Base-by-base conservation (phyloP, 1,284 basidiomycete genomes). In the Paramarasmius palmivorus region DNA sequence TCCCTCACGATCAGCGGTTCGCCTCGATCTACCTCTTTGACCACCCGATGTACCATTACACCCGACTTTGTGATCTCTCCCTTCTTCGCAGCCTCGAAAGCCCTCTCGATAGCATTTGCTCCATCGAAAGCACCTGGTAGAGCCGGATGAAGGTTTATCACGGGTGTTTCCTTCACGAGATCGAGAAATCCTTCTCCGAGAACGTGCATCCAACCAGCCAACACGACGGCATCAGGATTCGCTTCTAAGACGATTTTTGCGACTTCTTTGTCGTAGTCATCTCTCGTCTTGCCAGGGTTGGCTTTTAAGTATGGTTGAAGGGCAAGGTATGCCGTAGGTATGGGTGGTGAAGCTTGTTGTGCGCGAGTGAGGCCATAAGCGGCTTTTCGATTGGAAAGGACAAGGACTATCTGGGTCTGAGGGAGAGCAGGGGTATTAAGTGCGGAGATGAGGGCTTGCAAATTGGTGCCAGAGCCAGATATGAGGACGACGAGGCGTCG, bases 161-260 rank as follows among this genome's bases (percentile, higher is more conserved):
- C 91, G 0, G 93, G 90, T 5, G 96, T 84, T 4, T 81, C 76
- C 52, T 73, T 73, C 52, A 86, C 65, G 26, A 76, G 70, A 36
- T 88, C 79, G 49, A 88, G 64, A 58, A 83, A 83, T 0, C 65
- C 68, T 49, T 81, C 76, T 55, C 78, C 73, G 35, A 95, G 79
- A 60, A 95, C 90, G 67, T 98, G 95, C 96, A 99, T 98, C 90
- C 94, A 99, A 0, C 96, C 97, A 0, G 96, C 96, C 23, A 98
- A 78, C 2, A 99, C 92, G 53, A 98, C 83, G 17, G 97, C 68
- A 68, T 98, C 92, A 0, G 96, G 96, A 32, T 76, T 72, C 19
- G 70, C 77, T 25, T 65, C 58, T 12, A 92, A 65, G 8, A 98
- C 87, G 50, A 84, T 77, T 17, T 79, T 73, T 1, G 93, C 95